phyloP scores from a whole-genome alignment of 768 basidiomycete species.

The Tricholoma terreum region DNA sequence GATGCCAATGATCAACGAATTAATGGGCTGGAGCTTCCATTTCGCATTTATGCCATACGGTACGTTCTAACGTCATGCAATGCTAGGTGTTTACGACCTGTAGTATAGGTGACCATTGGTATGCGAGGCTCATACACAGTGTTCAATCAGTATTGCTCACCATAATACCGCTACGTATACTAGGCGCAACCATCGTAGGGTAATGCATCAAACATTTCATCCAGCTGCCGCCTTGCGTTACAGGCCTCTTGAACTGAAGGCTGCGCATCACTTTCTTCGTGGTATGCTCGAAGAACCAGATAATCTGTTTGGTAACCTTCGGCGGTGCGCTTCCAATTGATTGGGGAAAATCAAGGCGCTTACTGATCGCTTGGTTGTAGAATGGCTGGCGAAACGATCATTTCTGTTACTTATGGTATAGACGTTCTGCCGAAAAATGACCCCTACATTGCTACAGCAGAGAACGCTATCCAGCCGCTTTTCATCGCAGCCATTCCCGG shows the following conservation, averaged over 20 bases:
- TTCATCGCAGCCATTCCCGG: slow-evolving; percentile 15
- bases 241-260: slow-evolving; percentile 20
- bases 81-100: background rate
- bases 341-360: background rate
- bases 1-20: too few relatives aligned
- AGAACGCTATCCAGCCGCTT: slow-evolving; percentile 14
- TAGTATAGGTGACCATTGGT: slow-evolving; percentile 14
- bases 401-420: slow-evolving; percentile 22
- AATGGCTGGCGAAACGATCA: slow-evolving; percentile 20
- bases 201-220: slow-evolving; percentile 22
- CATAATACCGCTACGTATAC: background rate
- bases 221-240: slow-evolving; percentile 11
- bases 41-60: slow-evolving; percentile 14
- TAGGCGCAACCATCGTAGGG: slow-evolving; percentile 18
- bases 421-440: slow-evolving; percentile 18
- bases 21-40: too few relatives aligned
- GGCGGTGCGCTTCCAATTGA: slow-evolving; percentile 27
- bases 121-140: background rate
- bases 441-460: slow-evolving; percentile 19
- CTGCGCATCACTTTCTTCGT: slow-evolving; percentile 27
- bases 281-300: slow-evolving; percentile 31
- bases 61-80: background rate
- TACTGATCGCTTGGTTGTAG: slow-evolving; percentile 8
- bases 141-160: background rate
- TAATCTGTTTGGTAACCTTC: slow-evolving; percentile 29